A percentile compares a stretch with the other conserved stretches of the same genome.
Conservation (phyloP, 1,284 basidiomycete species). For the Cutaneotrichosporon cutaneum region DNA sequence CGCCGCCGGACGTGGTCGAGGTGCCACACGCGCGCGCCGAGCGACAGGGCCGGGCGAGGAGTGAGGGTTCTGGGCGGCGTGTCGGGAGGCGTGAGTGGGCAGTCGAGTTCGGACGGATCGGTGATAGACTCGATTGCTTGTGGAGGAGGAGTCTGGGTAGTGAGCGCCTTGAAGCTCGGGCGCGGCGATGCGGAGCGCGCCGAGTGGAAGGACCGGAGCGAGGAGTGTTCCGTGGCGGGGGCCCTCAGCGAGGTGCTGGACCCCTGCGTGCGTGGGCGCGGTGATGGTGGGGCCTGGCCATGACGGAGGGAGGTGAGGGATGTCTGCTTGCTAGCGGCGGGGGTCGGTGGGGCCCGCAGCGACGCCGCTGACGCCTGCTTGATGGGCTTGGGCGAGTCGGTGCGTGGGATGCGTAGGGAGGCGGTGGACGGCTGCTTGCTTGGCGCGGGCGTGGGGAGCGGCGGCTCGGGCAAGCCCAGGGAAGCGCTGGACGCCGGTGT, state of each 20-base stretch:
- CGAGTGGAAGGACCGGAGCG: neutral
- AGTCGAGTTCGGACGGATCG: neutral
- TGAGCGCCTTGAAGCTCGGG: too few relatives aligned
- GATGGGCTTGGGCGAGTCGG: neutral
- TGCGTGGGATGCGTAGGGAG: neutral
- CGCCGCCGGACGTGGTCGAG: neutral
- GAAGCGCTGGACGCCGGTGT: neutral
- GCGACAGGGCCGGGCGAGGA: neutral
- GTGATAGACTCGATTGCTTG: neutral
- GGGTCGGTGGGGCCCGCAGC: neutral
- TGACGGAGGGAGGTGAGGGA: neutral
- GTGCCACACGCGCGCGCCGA: neutral
- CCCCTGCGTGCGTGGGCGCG: neutral
- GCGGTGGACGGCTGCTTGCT: neutral
- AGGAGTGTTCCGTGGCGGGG: neutral
- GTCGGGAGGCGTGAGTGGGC: neutral
- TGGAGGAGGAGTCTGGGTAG: too few relatives aligned
- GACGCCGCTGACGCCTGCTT: neutral
- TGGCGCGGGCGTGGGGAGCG: neutral
- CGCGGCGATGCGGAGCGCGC: neutral
- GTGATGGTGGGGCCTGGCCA: neutral
- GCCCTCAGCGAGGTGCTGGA: neutral
- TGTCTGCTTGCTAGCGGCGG: neutral
- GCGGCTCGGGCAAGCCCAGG: neutral
- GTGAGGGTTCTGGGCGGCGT: neutral